Evolutionary conservation across 2,329 filamentous ascomycete genomes (phyloP), one percentile per base, ranked within the genome.

Genomic region (Colletotrichum tabaci): DNA sequence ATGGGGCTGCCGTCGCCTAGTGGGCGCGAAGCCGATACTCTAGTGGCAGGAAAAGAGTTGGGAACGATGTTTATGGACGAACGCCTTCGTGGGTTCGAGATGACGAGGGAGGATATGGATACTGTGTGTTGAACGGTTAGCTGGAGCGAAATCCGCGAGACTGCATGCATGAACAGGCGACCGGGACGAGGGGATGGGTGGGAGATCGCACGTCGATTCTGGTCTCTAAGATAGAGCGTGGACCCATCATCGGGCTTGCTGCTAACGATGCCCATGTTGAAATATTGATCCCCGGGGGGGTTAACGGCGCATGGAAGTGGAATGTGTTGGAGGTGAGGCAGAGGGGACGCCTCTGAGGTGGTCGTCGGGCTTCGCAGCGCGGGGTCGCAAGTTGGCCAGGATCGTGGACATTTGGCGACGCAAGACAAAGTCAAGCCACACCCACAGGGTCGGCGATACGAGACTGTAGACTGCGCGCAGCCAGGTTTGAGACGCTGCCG

Each of bases 221-320:
- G 96, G 81, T 99, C 96, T 85, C 93, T 93, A 80, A 98, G 87
- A 82, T 93, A 97, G 81, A 98, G 86, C 77, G 90, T 84, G 77
- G 90, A 88, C 80, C 91, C 93, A 79, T 98, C 95, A 78, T 97
- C 95, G 78, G 92, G 91, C 83, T 91, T 93, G 87, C 95, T 98
- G 82, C 91, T 92, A 83, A 98, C 92, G 86, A 93, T 95, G 80
- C 96, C 96, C 96, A 99, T 99, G 82, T 84, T 89, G 84, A 82
- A 77, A 73, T 56, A 42, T 58, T 73, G 70, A 76, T 73, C 57
- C 9, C 35, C 8, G 35, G 69, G 71, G 62, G 44, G 40, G 42
- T 69, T 56, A 74, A 66, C 58, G 66, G 58, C 61, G 66, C 72
- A 68, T 70, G 61, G 26, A 67, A 46, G 42, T 58, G 67, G 47